Evolutionary conservation across 1,284 basidiomycete species (phyloP).

Genomic region (Sutorius eximius): DNA sequence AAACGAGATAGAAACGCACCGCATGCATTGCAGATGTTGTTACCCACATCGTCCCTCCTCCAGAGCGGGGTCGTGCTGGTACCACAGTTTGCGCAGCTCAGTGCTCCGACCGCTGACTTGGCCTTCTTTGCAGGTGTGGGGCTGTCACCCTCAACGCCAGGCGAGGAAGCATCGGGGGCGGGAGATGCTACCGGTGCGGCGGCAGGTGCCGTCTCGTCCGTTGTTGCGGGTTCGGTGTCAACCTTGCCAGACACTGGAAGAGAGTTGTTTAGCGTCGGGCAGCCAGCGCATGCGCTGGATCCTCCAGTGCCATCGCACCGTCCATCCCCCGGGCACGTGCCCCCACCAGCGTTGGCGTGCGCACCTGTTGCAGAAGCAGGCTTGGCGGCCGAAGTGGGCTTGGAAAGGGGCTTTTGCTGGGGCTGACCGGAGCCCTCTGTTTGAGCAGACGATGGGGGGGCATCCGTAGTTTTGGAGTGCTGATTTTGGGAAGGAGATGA

Average conservation of each 20-base stretch:
- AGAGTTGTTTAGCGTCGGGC: constrained; percentile 91
- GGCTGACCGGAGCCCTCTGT: constrained; percentile 24
- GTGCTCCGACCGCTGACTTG: constrained; percentile 65
- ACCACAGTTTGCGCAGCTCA: constrained; percentile 89
- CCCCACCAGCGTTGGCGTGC: constrained; percentile 42
- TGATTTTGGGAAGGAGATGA: constrained; percentile 34
- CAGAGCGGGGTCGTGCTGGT: constrained; percentile 94
- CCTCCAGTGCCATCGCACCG: constrained; percentile 95
- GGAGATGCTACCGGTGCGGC: constrained; percentile 23
- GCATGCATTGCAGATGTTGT: constrained; percentile 92
- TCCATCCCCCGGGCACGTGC: constrained; percentile 94
- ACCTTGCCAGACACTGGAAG: constrained; percentile 45
- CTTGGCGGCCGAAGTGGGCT: constrained; percentile 23
- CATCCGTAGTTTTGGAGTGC: constrained; percentile 36
- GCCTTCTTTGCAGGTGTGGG: constrained; percentile 29
- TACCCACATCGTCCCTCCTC: constrained; percentile 91
- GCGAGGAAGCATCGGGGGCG: constrained; percentile 33
- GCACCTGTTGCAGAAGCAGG: constrained; percentile 31
- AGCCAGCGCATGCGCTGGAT: constrained; percentile 86
- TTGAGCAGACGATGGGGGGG: constrained; percentile 26
- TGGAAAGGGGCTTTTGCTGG: constrained; percentile 30
- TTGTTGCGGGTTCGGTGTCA: constrained; percentile 33
- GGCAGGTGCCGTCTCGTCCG: constrained; percentile 18
- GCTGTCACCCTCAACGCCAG: constrained; percentile 29
- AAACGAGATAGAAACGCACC: constrained; percentile 59